Evolutionary conservation across 2,329 filamentous ascomycete species (phyloP), one percentile per base, ranked within the genome.

Genomic region (Thyridium curvatum): DNA sequence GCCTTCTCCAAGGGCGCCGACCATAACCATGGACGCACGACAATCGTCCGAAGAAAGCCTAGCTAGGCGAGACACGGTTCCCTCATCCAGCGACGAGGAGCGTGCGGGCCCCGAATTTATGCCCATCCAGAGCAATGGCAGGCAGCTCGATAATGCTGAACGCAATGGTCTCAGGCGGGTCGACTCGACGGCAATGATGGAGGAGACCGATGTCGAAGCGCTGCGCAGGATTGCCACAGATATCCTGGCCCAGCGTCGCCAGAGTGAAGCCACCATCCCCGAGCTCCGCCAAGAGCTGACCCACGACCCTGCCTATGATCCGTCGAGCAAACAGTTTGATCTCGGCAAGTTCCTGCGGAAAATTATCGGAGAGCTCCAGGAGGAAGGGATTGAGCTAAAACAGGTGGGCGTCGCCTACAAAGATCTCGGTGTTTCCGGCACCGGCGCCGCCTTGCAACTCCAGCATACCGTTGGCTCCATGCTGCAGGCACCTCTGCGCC

Each of bases 381-480:
- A 69, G 14, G 74, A 82, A 41, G 73, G 75, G 1, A 61, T 81
- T 34, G 68, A 66, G 41, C 59, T 64, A 44, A 71, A 64, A 46
- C 63, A 65, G 7, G 72, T 80, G 0, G 80, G 81, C 4, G 66
- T 86, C 7, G 71, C 74, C 1, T 86, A 79, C 61, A 76, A 76
- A 43, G 69, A 84, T 37, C 68, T 87, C 28, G 74, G 74, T 40
- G 79, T 88, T 0, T 80, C 69, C 6, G 84, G 84, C 1, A 79
- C 79, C 0, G 83, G 82, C 1, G 70, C 74, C 3, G 79, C 80
- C 1, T 54, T 88, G 17, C 80, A 86, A 46, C 64, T 86, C 2
- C 84, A 89, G 52, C 67, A 79, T 40, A 86, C 77, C 3, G 79
- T 88, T 3, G 69, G 65, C 3, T 79, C 78, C 2, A 59, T 77